Evolutionary conservation across 371 early-diverging fungal genomes (phyloP).

Genomic region (Rhizomucor miehei): DNA sequence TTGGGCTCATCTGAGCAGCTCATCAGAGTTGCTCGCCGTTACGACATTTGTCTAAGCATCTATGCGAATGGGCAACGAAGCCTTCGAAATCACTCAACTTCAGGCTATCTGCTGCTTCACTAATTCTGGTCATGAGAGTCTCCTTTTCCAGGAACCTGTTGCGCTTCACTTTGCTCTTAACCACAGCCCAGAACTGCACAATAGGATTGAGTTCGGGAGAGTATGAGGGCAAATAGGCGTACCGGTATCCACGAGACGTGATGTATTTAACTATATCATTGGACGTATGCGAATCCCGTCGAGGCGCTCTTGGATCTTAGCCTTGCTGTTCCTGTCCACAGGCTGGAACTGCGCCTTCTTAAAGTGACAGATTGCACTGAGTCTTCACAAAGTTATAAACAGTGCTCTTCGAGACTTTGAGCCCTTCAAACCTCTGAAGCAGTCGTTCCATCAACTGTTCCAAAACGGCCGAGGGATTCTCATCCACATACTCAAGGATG

Average conservation of each 20-base stretch:
- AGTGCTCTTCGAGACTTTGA: not conserved
- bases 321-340: not conserved
- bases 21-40: too few relatives aligned
- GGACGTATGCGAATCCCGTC: not conserved
- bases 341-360: not conserved
- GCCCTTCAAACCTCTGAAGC: not conserved
- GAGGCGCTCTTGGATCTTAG: not conserved
- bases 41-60: too few relatives aligned
- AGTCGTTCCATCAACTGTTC: not conserved
- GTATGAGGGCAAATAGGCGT: slow-evolving; percentile 9
- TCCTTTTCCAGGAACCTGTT: not conserved
- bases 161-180: slow-evolving; percentile 7
- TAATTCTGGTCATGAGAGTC: slow-evolving; percentile 1
- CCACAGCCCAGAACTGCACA: slow-evolving; percentile 10
- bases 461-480: not conserved
- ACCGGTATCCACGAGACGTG: slow-evolving; percentile 13
- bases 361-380: not conserved
- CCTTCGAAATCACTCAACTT: slow-evolving; percentile 1
- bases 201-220: slow-evolving; percentile 11
- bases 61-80: not conserved
- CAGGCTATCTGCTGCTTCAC: not conserved
- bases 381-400: not conserved
- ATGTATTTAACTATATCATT: slow-evolving; percentile 14
- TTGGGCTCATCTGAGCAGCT: too few relatives aligned
- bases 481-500: too few relatives aligned